A percentile compares a stretch with the other conserved stretches of the same genome.
phyloP scores from a whole-genome alignment of 148 eudicot species.

The Hydrangea macrophylla region DNA sequence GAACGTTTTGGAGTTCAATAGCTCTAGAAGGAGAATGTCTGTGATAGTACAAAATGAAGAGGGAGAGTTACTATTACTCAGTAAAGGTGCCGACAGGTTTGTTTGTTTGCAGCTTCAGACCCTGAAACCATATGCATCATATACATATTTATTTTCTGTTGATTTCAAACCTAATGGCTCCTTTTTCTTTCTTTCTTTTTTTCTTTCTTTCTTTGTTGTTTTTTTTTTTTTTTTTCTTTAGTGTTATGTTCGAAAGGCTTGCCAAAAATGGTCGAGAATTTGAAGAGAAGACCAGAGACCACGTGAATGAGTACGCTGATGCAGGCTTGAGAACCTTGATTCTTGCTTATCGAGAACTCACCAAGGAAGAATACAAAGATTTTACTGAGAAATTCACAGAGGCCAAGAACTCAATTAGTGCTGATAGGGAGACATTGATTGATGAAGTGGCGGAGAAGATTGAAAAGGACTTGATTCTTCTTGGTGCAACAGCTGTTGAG shows the following conservation, averaged over 20 bases:
- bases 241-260: slow-evolving; percentile 80
- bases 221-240: slow-evolving; percentile 19
- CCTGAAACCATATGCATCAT: background rate
- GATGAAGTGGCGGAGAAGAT: slow-evolving; percentile 62
- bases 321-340: slow-evolving; percentile 87
- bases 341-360: slow-evolving; percentile 74
- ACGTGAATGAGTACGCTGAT: slow-evolving; percentile 77
- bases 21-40: slow-evolving; percentile 89
- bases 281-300: slow-evolving; percentile 63
- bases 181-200: background rate
- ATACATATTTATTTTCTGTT: background rate
- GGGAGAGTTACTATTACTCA: slow-evolving; percentile 56
- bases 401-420: slow-evolving; percentile 70
- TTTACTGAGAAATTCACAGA: slow-evolving; percentile 50
- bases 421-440: slow-evolving; percentile 57
- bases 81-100: slow-evolving; percentile 94
- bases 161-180: background rate
- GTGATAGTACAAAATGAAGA: slow-evolving; percentile 69
- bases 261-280: slow-evolving; percentile 46
- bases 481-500: slow-evolving; percentile 97
- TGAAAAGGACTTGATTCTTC: slow-evolving; percentile 78
- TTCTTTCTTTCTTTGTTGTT: background rate
- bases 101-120: background rate
- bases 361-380: slow-evolving; percentile 49
- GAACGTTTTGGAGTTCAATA: slow-evolving; percentile 74